Conservation (phyloP, 768 basidiomycete species). For the Termitomyces sp. region DNA sequence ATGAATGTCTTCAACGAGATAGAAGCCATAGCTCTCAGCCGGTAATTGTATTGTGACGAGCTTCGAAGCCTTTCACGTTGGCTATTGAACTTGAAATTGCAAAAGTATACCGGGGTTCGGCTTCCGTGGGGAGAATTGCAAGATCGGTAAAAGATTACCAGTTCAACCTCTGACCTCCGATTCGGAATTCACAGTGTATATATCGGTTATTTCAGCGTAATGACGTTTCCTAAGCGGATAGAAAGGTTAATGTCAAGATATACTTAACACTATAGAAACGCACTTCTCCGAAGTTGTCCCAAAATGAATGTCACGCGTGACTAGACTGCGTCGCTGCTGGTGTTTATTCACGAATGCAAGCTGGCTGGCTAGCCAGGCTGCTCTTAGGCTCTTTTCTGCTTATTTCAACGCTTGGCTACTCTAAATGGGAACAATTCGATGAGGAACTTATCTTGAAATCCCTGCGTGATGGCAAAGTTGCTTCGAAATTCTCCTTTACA, state of each 20-base stretch:
- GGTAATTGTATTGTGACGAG: not conserved
- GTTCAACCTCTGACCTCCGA: too few relatives aligned
- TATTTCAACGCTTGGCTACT: not conserved
- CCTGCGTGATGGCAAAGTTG: conserved; percentile 78
- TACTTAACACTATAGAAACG: too few relatives aligned
- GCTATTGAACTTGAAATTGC: not conserved
- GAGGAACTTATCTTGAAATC: conserved; percentile 41
- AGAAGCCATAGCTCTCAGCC: conserved; percentile 12
- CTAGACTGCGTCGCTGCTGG: not conserved
- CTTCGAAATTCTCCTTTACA: conserved; percentile 75
- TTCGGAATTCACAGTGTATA: not conserved
- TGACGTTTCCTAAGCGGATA: not conserved
- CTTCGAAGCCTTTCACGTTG: not conserved
- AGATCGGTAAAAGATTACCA: too few relatives aligned
- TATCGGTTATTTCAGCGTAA: not conserved
- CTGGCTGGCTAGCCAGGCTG: conserved; percentile 13
- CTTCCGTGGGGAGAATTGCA: not conserved
- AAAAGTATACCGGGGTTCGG: not conserved
- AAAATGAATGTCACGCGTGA: conserved; percentile 1
- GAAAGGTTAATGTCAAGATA: not conserved
- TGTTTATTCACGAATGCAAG: conserved; percentile 11
- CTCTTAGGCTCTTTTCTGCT: conserved; percentile 10
- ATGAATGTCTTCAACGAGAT: conserved; percentile 32
- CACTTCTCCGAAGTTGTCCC: not conserved
- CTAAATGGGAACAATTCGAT: conserved; percentile 37